Evolutionary conservation across 1,284 basidiomycete species (phyloP), one percentile per base, ranked within the genome.

Genomic region (Cystobasidiaceae sp.): DNA sequence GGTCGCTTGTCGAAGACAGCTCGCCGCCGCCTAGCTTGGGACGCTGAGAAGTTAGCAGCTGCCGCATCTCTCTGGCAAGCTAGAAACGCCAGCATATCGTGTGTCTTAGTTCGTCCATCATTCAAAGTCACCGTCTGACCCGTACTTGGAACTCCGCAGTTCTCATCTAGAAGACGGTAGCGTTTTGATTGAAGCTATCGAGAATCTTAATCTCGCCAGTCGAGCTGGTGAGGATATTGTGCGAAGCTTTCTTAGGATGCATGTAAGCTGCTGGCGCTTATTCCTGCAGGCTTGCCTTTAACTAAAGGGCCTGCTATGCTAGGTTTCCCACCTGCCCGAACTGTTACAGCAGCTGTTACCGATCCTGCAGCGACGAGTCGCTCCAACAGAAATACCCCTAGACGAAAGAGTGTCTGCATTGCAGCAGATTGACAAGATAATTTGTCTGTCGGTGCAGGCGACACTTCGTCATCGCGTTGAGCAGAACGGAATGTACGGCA

Each of bases 1-100:
- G 79, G 32, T 3, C 72, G 93, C 87, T 85, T 97, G 74, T 87
- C 92, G 1, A 87, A 90, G 78, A 78, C 81, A 37, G 85, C 85
- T 61, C 83, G 90, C 33, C 85, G 93, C 70, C 81, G 82, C 37
- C 79, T 98, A 41, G 86, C 85, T 27, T 83, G 82, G n/a, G 88
- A 97, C 74, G 90, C 90, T 1, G 93, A 97, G 78, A 90, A 91
- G 71, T 79, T 97, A 13, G 86, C 87, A 67, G 87, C 90, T 1
- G 86, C 85, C 3, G 83, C 86, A 65, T 86, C 89, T 41, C 79
- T 97, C 19, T 98, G 94, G 94, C 75, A 85, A 28, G 81, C 83
- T 71, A 85, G 93, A 74, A 92, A 93, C 73, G 83, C 86, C 27
- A 64, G 78, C 0, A 76, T 79, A 74, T 76, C 75, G 77, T 78